These are phyloP conservation scores for Arthonia radiata DNA, from an alignment of 495 filamentous ascomycete genomes.

Conservation along the genomic window DNA sequence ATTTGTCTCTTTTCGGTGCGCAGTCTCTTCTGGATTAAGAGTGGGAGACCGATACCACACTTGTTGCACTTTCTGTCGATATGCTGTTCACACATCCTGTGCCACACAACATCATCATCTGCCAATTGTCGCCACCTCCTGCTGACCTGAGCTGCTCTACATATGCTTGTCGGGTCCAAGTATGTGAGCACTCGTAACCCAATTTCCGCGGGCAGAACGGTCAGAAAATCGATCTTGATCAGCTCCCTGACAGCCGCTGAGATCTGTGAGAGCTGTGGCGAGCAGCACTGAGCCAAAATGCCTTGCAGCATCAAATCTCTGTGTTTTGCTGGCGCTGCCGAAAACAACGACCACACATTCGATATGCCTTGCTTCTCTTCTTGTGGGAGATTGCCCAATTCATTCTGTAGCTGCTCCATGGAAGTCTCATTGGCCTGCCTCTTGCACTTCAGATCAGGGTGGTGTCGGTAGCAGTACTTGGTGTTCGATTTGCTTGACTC, in stretches of 20 bases:
- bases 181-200: constrained; percentile 82
- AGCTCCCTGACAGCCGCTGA: constrained; percentile 70
- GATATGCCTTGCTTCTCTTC: constrained; percentile 81
- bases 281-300: constrained; percentile 86
- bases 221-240: constrained; percentile 86
- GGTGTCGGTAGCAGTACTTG: constrained; percentile 86
- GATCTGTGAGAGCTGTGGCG: constrained; percentile 82
- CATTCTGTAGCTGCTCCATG: constrained; percentile 79
- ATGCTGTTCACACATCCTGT: constrained; percentile 96
- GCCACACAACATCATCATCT: constrained; percentile 95
- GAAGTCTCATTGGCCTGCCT: constrained; percentile 80
- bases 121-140: constrained; percentile 65
- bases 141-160: constrained; percentile 91
- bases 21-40: constrained; percentile 68
- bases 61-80: constrained; percentile 92
- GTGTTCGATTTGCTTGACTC: constrained; percentile 40
- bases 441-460: constrained; percentile 80
- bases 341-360: constrained; percentile 93
- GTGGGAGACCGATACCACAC: constrained; percentile 83
- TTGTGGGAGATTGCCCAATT: constrained; percentile 56
- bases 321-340: constrained; percentile 78
- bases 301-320: constrained; percentile 87
- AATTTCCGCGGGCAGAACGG: constrained; percentile 67
- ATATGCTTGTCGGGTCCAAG: constrained; percentile 86
- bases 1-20: constrained; percentile 73